These are phyloP conservation scores for Mycena rebaudengoi DNA, from an alignment of 768 basidiomycete species.

Conservation along the genomic window DNA sequence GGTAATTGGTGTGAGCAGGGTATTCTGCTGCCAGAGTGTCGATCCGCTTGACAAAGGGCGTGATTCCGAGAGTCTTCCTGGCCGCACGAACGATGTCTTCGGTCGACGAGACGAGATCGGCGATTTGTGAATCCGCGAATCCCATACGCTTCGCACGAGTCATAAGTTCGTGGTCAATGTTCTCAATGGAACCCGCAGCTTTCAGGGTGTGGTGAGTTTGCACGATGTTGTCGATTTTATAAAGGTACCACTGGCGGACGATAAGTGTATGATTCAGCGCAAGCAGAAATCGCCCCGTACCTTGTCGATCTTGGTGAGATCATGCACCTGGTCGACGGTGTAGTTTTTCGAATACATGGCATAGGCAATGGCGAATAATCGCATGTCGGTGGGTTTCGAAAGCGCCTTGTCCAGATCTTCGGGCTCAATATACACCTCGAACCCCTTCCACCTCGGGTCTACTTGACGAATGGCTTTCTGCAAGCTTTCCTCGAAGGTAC, in stretches of 20 bases:
- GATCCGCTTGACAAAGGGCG: constrained; percentile 98
- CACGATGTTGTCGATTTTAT: constrained; percentile 99
- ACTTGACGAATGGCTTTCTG: constrained; percentile 99
- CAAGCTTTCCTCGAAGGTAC: constrained; percentile 97
- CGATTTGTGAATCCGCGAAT: constrained; percentile 93
- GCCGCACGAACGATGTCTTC: constrained; percentile 85
- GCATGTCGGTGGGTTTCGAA: constrained; percentile 89
- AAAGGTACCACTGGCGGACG: constrained; percentile 85
- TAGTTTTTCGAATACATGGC: constrained; percentile 96
- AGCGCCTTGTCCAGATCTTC: constrained; percentile 87
- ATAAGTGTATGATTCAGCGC: neutral
- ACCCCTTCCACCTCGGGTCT: constrained; percentile 96
- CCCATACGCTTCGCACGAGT: constrained; percentile 91
- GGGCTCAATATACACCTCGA: constrained; percentile 92
- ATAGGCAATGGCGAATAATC: constrained; percentile 96
- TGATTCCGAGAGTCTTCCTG: constrained; percentile 88
- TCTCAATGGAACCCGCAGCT: constrained; percentile 71
- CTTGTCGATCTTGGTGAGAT: constrained; percentile 98
- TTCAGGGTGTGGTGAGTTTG: constrained; percentile 82
- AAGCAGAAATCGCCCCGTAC: constrained; percentile 44
- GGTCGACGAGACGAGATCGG: constrained; percentile 74
- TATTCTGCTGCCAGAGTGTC: constrained; percentile 99
- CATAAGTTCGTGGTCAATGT: constrained; percentile 81
- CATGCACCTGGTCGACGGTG: constrained; percentile 88
- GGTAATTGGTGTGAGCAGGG: constrained; percentile 98